These are phyloP conservation scores for Poronia punctata DNA, from an alignment of 495 filamentous ascomycete species.

Conservation along the genomic window DNA sequence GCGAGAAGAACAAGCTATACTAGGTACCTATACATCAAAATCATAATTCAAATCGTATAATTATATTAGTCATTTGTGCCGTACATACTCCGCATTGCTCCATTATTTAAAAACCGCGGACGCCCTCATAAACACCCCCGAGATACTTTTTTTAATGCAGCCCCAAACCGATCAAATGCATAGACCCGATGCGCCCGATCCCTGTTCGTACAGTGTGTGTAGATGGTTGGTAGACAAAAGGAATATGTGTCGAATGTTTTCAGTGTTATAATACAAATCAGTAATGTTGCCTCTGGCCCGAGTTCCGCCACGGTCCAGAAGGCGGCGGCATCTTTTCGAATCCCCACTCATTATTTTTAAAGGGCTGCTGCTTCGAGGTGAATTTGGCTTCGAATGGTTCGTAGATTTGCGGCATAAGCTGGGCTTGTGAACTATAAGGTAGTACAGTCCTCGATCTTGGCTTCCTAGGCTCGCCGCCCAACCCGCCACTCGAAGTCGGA, in stretches of 20 bases:
- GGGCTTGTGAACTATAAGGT: conserved; percentile 22
- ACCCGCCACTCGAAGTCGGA: not conserved
- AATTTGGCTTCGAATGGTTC: conserved; percentile 20
- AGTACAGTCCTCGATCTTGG: conserved; percentile 14
- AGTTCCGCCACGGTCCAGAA: not conserved
- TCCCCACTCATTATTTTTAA: conserved; percentile 6
- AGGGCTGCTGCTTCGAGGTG: conserved; percentile 7
- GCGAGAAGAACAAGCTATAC: too few species aligned
- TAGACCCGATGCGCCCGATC: too few species aligned
- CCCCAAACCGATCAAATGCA: too few species aligned
- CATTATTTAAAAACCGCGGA: too few species aligned
- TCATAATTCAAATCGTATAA: too few species aligned
- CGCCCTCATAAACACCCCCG: too few species aligned
- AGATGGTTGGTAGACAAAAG: too few species aligned
- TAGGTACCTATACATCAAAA: too few species aligned
- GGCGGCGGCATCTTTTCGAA: conserved; percentile 22
- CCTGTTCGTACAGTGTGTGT: too few species aligned
- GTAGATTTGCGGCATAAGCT: conserved; percentile 23
- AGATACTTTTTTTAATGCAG: too few species aligned
- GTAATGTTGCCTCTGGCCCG: conserved; percentile 1
- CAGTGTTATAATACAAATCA: conserved; percentile 9
- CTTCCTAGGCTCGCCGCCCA: conserved; percentile 4
- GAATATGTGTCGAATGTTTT: not conserved
- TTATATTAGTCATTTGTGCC: too few species aligned
- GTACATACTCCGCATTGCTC: too few species aligned